Evolutionary conservation across 1,139 yeast genomes (phyloP), one percentile per base, ranked within the genome.

Genomic region (Lodderomyces metapsilosis): DNA sequence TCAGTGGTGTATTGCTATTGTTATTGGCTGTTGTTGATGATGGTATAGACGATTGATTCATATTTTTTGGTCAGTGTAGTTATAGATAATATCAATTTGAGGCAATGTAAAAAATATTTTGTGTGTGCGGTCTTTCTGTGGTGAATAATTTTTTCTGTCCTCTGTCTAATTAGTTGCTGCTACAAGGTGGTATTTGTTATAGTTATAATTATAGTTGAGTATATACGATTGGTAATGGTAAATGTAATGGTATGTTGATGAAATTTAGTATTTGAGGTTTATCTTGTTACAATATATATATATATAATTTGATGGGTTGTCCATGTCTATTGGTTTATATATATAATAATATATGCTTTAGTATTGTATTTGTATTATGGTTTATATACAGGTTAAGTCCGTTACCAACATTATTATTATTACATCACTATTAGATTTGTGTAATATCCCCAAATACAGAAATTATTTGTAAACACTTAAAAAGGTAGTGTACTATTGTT

Each of bases 311-410:
- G n/a, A n/a, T n/a, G n/a, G n/a, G n/a, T n/a, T n/a, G n/a, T n/a
- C n/a, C n/a, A n/a, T n/a, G n/a, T n/a, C n/a, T n/a, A n/a, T n/a
- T n/a, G n/a, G n/a, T n/a, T n/a, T 20, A 8, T 20, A 20, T 20
- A 20, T 20, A 8, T 20, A 5, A 20, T 20, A 20, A 20, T 20
- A 8, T 20, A 20, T 20, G 22, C 8, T 5, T 5, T 8, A 20
- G 22, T 5, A 20, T 20, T 5, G 10, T 23, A 8, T 8, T 23
- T 23, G n/a, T 4, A 9, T 23, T 5, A 10, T 9, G n/a, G 30
- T 9, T 15, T 28, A 28, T 28, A 28, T 28, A 28, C 32, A 28
- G 32, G 32, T 28, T 28, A 28, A 28, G 10, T 28, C 32, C 32
- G 32, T 7, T 6, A 25, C 9, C 5, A 15, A 15, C 3, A 25